These are phyloP conservation scores for Aureobasidium sp. DNA, from an alignment of 2,329 filamentous ascomycete genomes.

Conservation along the genomic window DNA sequence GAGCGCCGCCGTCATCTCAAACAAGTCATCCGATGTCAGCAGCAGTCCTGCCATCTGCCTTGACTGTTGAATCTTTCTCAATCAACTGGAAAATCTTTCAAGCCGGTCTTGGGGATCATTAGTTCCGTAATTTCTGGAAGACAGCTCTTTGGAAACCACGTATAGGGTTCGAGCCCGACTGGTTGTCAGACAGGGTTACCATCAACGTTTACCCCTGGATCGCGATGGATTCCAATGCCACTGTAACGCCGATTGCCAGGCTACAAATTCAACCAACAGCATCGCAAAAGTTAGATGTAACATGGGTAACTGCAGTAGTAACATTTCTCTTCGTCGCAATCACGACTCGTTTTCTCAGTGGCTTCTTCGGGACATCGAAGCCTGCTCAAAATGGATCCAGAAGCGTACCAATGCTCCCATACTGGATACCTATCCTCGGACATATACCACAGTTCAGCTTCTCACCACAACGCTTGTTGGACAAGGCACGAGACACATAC, in stretches of 20 bases:
- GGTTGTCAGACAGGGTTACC: background rate
- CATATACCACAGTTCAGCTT: constrained; percentile 44
- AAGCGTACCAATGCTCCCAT: constrained; percentile 43
- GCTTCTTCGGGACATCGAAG: constrained; percentile 7
- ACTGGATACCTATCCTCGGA: constrained; percentile 52
- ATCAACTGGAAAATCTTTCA: background rate
- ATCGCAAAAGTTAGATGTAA: background rate
- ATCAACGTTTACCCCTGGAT: background rate
- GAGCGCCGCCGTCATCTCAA: background rate
- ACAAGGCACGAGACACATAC: constrained; percentile 30
- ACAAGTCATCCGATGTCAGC: background rate
- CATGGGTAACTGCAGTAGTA: background rate
- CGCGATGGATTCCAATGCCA: background rate
- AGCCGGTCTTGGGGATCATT: background rate
- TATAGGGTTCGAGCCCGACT: background rate
- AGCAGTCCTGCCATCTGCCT: background rate
- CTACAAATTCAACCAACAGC: background rate
- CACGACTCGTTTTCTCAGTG: constrained; percentile 13
- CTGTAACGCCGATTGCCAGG: background rate
- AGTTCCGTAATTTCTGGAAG: background rate
- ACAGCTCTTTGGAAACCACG: background rate
- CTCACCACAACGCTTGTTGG: constrained; percentile 36
- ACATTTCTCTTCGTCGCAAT: background rate
- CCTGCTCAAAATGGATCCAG: constrained; percentile 17
- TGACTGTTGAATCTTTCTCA: background rate